Evolutionary conservation across 148 eudicot genomes (phyloP).

Genomic region (Amaranthus palmeri): DNA sequence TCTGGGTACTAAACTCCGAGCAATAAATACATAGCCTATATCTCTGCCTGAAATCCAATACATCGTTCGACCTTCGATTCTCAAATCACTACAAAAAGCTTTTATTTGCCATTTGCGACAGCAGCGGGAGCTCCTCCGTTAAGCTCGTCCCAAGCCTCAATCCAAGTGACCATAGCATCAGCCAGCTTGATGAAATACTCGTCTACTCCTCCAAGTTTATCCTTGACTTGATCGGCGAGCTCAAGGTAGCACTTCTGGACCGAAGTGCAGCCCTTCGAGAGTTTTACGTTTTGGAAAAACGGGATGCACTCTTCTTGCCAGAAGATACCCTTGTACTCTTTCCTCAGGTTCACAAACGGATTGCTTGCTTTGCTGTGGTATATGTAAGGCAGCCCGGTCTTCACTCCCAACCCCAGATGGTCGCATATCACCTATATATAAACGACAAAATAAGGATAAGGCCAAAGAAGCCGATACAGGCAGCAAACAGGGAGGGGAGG

Average conservation of each 20-base stretch:
- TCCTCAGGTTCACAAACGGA: slow-evolving; percentile 15
- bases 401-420: slow-evolving; percentile 17
- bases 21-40: no score
- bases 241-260: slow-evolving; percentile 16
- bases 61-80: no score
- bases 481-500: no score
- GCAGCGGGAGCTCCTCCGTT: neutral
- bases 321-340: slow-evolving; percentile 22
- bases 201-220: slow-evolving; percentile 7
- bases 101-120: no score
- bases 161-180: slow-evolving; percentile 22
- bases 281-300: slow-evolving; percentile 7
- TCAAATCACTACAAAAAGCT: no score
- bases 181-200: slow-evolving; percentile 15
- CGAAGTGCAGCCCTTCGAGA: slow-evolving; percentile 15
- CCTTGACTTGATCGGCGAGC: slow-evolving; percentile 15
- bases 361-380: slow-evolving; percentile 22
- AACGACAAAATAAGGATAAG: no score
- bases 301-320: slow-evolving; percentile 23
- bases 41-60: no score
- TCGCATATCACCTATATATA: slow-evolving; percentile 17
- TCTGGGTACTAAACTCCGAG: no score
- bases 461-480: no score
- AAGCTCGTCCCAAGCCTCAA: slow-evolving; percentile 21
- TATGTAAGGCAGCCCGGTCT: slow-evolving; percentile 16